Conservation (phyloP, 257 asterid genomes). For the Solanum rostratum region DNA sequence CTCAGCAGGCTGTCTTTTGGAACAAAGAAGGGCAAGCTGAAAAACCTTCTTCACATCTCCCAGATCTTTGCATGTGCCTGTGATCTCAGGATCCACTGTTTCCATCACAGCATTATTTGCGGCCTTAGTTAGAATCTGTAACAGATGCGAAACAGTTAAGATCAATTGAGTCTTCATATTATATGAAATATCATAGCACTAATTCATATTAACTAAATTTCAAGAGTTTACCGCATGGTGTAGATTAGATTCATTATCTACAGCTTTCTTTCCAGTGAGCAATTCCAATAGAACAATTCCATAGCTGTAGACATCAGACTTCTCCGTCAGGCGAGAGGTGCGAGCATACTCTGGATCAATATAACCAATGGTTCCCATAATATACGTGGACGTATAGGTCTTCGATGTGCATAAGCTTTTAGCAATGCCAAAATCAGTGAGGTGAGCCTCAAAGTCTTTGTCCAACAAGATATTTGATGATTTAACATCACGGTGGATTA, state of each 20-base stretch:
- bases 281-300: slow-evolving; percentile 79
- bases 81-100: slow-evolving; percentile 63
- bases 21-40: slow-evolving; percentile 87
- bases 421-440: slow-evolving; percentile 91
- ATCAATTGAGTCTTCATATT: background rate
- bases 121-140: slow-evolving; percentile 66
- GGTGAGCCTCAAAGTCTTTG: slow-evolving; percentile 67
- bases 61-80: slow-evolving; percentile 69
- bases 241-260: slow-evolving; percentile 79
- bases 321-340: slow-evolving; percentile 84
- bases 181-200: background rate
- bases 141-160: background rate
- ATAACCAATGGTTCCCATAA: slow-evolving; percentile 95
- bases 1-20: slow-evolving; percentile 69
- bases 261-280: slow-evolving; percentile 83
- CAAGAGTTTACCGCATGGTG: slow-evolving; percentile 54
- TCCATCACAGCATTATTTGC: slow-evolving; percentile 85
- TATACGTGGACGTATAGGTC: slow-evolving; percentile 67
- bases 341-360: slow-evolving; percentile 98
- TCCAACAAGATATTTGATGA: slow-evolving; percentile 79
- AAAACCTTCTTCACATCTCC: slow-evolving; percentile 87
- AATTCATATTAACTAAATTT: background rate
- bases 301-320: slow-evolving; percentile 84
- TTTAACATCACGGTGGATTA: slow-evolving; percentile 83
- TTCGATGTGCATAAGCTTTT: slow-evolving; percentile 68